Base-by-base conservation (phyloP, 2,329 filamentous ascomycete genomes). In the Fusarium algeriense region DNA sequence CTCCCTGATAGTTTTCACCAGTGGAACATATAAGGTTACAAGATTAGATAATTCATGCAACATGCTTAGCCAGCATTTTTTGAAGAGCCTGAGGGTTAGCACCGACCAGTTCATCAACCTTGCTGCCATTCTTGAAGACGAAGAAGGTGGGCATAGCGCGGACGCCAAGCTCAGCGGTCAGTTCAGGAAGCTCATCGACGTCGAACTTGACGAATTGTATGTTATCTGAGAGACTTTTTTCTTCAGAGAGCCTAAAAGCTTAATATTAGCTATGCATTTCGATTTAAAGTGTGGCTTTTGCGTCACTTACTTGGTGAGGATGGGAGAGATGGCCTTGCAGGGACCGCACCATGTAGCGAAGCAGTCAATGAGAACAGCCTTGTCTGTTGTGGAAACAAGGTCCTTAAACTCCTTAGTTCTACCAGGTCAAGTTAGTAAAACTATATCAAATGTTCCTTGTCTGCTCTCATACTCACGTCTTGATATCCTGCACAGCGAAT, bases 91-190 rank as follows among this genome's bases (percentile, higher is more conserved):
- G 80, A n/a, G 91, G 91, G 84, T 94, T 94, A 77, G 94, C 94
- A 70, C 95, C 95, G 32, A 96, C 89, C 64, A 97, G 83, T 83
- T 93, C 91, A 45, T 83, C 85, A 38, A 90, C 82, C 86, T 93
- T 92, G 81, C 93, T 81, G 73, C 92, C 94, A 75, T 91, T 82
- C 87, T 94, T 93, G 89, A 94, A 97, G 78, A 97, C 81, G 61
- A 92, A 78, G 85, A 98, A 97, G 32, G 94, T 97, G 60, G 95
- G 95, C 94, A 98, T 97, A 80, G 95, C 94, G 76, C 93, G 90
- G 81, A 98, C 89, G 71, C 89, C 89, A 70, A 96, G 90, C 79
- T 96, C 90, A 77, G 91, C 87, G 35, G 93, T 90, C 53, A 97
- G 87, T 2, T 93, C 90, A 73, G 90, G 85, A 43, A 95, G 85